Evolutionary conservation across 1,139 yeast species (phyloP).

Genomic region (Saccharomyces hybrid): DNA sequence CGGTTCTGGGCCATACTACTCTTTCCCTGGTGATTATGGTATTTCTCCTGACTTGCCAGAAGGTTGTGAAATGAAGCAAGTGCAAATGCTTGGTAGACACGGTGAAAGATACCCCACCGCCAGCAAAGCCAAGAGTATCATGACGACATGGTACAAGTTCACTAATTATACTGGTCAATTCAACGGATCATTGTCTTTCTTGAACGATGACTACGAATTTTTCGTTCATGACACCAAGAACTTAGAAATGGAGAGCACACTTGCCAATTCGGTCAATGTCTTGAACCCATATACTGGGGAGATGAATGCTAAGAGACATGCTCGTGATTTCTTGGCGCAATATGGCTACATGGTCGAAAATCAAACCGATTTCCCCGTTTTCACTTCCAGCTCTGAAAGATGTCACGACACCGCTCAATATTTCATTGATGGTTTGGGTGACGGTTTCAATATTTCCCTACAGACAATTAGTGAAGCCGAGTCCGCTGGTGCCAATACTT

Average conservation of each 20-base stretch:
- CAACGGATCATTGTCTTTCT: constrained; percentile 34
- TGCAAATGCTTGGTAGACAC: constrained; percentile 56
- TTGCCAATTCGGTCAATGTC: constrained; percentile 13
- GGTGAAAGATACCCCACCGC: constrained; percentile 62
- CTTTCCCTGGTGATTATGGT: constrained; percentile 14
- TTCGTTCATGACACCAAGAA: constrained; percentile 23
- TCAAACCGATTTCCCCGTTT: constrained; percentile 13
- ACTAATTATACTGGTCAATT: constrained; percentile 20
- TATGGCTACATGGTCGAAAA: constrained; percentile 13
- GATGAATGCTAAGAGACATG: constrained; percentile 20
- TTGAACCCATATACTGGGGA: constrained; percentile 18
- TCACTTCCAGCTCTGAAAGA: constrained; percentile 20
- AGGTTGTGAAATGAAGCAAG: constrained; percentile 55
- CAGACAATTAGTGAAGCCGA: constrained; percentile 32
- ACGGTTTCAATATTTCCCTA: constrained; percentile 11
- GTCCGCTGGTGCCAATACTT: constrained; percentile 36
- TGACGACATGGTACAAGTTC: constrained; percentile 21
- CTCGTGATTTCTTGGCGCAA: constrained; percentile 13
- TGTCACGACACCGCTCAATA: constrained; percentile 21
- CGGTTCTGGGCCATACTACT: constrained; percentile 19
- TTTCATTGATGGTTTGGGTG: constrained; percentile 11
- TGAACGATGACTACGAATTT: constrained; percentile 33
- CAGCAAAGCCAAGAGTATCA: constrained; percentile 26
- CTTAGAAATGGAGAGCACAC: constrained; percentile 23
- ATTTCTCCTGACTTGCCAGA: constrained; percentile 16